Evolutionary conservation across 2,329 filamentous ascomycete species (phyloP).

Genomic region (Paracoccidioides brasiliensis): DNA sequence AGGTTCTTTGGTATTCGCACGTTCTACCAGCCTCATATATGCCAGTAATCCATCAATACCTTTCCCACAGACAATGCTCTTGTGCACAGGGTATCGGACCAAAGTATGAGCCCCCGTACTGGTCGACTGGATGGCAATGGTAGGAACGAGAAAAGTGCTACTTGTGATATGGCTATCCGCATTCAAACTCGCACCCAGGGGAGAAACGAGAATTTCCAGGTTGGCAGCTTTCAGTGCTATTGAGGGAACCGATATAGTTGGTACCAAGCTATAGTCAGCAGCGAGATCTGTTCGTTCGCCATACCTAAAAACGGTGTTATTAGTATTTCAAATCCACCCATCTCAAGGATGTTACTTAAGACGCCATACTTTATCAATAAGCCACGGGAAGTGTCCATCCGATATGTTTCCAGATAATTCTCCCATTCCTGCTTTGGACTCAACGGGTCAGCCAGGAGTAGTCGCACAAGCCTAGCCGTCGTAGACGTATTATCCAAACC

Average conservation of each 20-base stretch:
- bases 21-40: conserved; percentile 21
- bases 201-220: conserved; percentile 48
- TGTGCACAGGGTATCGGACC: conserved; percentile 73
- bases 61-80: conserved; percentile 58
- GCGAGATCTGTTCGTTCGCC: conserved; percentile 38
- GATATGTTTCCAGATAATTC: conserved; percentile 39
- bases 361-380: conserved; percentile 49
- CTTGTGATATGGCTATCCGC: conserved; percentile 36
- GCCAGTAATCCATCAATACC: conserved; percentile 52
- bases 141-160: conserved; percentile 62
- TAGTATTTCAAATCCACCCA: conserved; percentile 11
- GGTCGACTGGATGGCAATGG: conserved; percentile 55
- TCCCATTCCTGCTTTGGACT: conserved; percentile 54
- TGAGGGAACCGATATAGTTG: conserved; percentile 44
- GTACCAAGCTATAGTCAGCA: conserved; percentile 38
- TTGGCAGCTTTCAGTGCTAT: conserved; percentile 41
- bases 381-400: conserved; percentile 40
- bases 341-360: conserved; percentile 50
- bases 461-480: conserved; percentile 49
- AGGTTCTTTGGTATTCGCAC: conserved; percentile 18
- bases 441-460: conserved; percentile 60
- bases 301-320: conserved; percentile 31
- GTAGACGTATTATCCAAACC: conserved; percentile 37
- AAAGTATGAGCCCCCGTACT: conserved; percentile 51
- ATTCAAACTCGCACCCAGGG: conserved; percentile 36